These are phyloP conservation scores for Amauroascus verrucosus DNA, from an alignment of 2,329 filamentous ascomycete species.

Conservation along the genomic window DNA sequence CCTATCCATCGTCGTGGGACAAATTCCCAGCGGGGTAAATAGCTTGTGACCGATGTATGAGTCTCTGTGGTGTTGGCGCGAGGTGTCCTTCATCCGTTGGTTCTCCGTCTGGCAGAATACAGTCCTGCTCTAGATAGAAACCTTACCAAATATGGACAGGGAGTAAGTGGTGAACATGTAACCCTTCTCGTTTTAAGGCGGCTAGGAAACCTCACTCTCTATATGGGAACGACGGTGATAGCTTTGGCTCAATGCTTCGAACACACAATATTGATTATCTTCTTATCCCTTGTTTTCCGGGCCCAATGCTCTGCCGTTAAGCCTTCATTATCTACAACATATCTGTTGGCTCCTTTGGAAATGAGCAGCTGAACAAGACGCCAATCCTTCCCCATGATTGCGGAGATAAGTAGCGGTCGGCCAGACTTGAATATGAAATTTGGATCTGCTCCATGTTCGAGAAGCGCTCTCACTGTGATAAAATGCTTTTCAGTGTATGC, in stretches of 20 bases:
- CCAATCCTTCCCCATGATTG: slow-evolving; percentile 1
- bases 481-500: slow-evolving; percentile 1
- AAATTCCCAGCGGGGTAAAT: not conserved
- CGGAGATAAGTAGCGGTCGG: not conserved
- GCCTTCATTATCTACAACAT: not conserved
- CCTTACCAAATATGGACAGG: no score
- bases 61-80: not conserved
- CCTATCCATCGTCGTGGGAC: not conserved
- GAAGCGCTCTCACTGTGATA: not conserved
- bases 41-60: not conserved
- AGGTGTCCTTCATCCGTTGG: no score
- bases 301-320: not conserved
- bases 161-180: no score
- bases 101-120: no score
- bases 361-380: not conserved
- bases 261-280: not conserved
- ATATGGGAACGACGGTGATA: not conserved
- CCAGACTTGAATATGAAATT: slow-evolving; percentile 1
- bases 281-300: not conserved
- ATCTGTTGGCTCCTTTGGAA: not conserved
- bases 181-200: no score
- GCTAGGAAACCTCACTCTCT: not conserved
- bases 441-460: not conserved
- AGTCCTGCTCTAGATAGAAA: not conserved
- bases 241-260: not conserved